These are phyloP conservation scores for Neoscytalidium dimidiatum DNA, from an alignment of 2,329 filamentous ascomycete species.

Conservation along the genomic window DNA sequence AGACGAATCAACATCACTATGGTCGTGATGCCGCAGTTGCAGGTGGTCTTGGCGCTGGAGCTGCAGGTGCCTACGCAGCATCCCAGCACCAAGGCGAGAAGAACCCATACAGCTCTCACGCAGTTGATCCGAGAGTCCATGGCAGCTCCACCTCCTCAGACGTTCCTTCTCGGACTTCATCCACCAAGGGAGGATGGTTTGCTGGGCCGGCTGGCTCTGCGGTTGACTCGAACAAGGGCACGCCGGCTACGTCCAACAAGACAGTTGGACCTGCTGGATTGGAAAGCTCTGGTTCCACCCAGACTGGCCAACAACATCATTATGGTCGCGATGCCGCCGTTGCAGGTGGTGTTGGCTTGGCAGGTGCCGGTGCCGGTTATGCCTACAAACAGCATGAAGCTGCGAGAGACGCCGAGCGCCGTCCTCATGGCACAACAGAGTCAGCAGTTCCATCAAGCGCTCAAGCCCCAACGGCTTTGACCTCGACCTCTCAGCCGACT, in stretches of 20 bases:
- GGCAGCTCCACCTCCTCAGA: neutral
- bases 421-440: neutral
- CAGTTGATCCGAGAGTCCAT: constrained; percentile 1
- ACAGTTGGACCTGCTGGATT: neutral
- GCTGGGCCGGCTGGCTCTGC: constrained; percentile 5
- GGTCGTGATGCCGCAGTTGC: constrained; percentile 30
- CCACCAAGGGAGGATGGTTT: constrained; percentile 5
- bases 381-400: neutral
- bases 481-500: neutral
- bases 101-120: constrained; percentile 9
- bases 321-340: constrained; percentile 30
- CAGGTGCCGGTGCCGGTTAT: constrained; percentile 15
- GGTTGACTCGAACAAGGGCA: neutral
- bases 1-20: constrained; percentile 25
- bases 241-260: neutral
- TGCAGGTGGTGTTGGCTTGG: constrained; percentile 28
- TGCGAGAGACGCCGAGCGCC: neutral
- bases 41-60: constrained; percentile 24
- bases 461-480: neutral
- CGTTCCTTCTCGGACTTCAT: neutral
- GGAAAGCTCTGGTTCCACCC: neutral
- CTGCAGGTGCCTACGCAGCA: constrained; percentile 4
- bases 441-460: no score
- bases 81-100: neutral
- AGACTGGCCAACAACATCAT: constrained; percentile 25